Conservation (phyloP, 768 basidiomycete species). For the Lyophyllum decastes region DNA sequence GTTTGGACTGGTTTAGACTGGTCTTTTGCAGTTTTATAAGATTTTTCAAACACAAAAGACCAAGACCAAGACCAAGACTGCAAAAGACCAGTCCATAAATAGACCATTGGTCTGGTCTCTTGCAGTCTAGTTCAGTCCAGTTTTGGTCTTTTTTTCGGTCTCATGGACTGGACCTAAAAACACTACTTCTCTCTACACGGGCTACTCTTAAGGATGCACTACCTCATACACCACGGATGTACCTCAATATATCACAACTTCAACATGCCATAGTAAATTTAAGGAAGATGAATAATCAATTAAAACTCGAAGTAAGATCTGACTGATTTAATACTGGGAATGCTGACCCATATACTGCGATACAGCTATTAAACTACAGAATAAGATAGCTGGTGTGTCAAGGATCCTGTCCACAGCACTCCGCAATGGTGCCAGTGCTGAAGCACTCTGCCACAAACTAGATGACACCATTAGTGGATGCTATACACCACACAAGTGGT, state of each 20-base stretch:
- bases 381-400: slow-evolving; percentile 11
- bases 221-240: neutral
- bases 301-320: neutral
- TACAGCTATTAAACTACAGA: slow-evolving; percentile 3
- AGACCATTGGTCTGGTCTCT: no score
- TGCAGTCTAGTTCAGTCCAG: no score
- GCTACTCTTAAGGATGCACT: neutral
- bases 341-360: neutral
- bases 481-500: slow-evolving; percentile 16
- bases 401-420: slow-evolving; percentile 6
- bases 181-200: neutral
- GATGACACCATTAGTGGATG: neutral
- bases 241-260: neutral
- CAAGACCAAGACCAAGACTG: no score
- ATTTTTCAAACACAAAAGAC: no score
- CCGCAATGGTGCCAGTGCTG: neutral
- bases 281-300: neutral
- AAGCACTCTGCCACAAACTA: neutral
- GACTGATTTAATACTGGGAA: neutral
- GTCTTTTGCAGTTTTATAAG: no score
- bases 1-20: no score
- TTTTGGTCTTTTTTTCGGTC: no score
- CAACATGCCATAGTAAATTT: neutral
- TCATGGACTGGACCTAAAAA: no score
- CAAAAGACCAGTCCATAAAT: no score